Conservation (phyloP, 1,284 basidiomycete genomes). For the Waitea zeae region DNA sequence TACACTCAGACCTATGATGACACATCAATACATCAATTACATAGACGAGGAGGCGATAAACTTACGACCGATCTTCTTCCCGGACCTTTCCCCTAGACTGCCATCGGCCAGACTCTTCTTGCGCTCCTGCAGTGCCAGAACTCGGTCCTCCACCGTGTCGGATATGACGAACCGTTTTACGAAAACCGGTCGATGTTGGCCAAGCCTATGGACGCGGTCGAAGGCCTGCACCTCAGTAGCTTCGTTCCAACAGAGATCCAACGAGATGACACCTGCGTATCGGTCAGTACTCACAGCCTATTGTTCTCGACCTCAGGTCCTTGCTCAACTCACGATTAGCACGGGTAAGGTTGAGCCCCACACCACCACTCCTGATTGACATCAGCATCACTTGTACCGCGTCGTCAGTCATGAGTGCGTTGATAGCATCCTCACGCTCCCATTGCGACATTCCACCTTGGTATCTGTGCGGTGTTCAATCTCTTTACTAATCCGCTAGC, state of each 20-base stretch:
- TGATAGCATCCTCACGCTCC: slow-evolving; percentile 31
- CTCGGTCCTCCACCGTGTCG: slow-evolving; percentile 42
- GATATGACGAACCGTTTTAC: slow-evolving; percentile 43
- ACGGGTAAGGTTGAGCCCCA: slow-evolving; percentile 38
- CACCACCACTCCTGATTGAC: slow-evolving; percentile 43
- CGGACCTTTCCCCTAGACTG: slow-evolving; percentile 38
- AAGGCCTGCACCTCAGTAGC: slow-evolving; percentile 33
- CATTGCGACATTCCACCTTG: slow-evolving; percentile 38
- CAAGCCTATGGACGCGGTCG: slow-evolving; percentile 29
- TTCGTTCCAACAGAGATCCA: slow-evolving; percentile 43
- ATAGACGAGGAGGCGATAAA: slow-evolving; percentile 12
- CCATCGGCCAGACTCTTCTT: slow-evolving; percentile 41
- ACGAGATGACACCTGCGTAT: slow-evolving; percentile 28
- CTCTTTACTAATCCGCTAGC: slow-evolving; percentile 1
- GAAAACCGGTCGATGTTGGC: slow-evolving; percentile 31
- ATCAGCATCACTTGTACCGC: slow-evolving; percentile 37
- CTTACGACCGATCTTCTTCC: slow-evolving; percentile 36
- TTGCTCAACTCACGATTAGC: slow-evolving; percentile 26
- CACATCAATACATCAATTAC: neutral
- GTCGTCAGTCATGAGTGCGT: slow-evolving; percentile 35
- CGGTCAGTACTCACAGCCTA: neutral
- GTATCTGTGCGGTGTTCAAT: slow-evolving; percentile 21
- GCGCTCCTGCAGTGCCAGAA: slow-evolving; percentile 35
- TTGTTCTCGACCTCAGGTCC: neutral
- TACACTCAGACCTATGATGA: slow-evolving; percentile 22